These are phyloP conservation scores for Syncephalastrum sp. DNA, from an alignment of 371 early-diverging fungal genomes.

Conservation along the genomic window DNA sequence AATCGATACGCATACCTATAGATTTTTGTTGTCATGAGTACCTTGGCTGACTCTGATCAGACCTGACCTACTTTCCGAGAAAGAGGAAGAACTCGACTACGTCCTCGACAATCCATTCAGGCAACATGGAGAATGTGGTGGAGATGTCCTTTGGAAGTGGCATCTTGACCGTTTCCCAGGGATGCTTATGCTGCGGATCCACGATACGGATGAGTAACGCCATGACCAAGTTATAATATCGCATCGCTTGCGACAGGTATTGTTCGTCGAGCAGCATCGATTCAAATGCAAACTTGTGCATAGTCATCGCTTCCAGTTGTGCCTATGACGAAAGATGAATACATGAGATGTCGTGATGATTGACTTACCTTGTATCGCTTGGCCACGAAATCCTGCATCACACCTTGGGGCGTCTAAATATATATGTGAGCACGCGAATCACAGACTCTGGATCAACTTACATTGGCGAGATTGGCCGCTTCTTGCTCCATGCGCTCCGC, in stretches of 20 bases:
- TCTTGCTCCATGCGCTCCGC: conserved; percentile 53
- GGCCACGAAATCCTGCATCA: conserved; percentile 52
- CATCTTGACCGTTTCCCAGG: conserved; percentile 49
- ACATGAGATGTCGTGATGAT: not conserved
- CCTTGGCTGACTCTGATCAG: not conserved
- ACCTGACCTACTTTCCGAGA: conserved; percentile 48
- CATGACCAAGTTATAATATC: conserved; percentile 85
- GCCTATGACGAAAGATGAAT: conserved; percentile 12
- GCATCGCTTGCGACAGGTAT: conserved; percentile 57
- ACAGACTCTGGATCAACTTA: conserved; percentile 16
- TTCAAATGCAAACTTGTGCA: conserved; percentile 71
- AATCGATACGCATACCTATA: conserved; percentile 58
- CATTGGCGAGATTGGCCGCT: conserved; percentile 36
- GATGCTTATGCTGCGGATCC: conserved; percentile 54
- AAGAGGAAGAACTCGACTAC: conserved; percentile 73
- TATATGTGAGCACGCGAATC: not conserved
- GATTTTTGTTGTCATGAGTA: not conserved
- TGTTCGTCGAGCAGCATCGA: conserved; percentile 73
- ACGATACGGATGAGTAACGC: conserved; percentile 71
- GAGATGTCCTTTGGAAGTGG: conserved; percentile 58
- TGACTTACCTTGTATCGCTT: conserved; percentile 51
- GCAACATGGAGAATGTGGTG: conserved; percentile 73
- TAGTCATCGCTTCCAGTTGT: conserved; percentile 58
- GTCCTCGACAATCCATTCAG: conserved; percentile 94
- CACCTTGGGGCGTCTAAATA: conserved; percentile 35